A percentile compares a stretch with the other conserved stretches of the same genome.
Evolutionary conservation across 225 moss, liverwort and hornwort genomes (phyloP).

Genomic region (Straminergon stramineum): DNA sequence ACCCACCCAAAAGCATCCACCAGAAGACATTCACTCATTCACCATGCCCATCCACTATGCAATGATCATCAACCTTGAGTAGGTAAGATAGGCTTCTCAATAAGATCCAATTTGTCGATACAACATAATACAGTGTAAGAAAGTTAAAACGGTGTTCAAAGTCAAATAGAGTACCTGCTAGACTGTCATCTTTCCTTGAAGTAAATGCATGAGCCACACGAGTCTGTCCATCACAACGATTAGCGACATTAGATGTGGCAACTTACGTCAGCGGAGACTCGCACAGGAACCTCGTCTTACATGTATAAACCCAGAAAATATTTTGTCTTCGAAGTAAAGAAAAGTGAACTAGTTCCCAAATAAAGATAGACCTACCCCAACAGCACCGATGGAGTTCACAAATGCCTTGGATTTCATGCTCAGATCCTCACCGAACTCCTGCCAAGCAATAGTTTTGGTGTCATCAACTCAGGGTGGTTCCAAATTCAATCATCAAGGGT

Average conservation of each 20-base stretch:
- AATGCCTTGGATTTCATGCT: slow-evolving; percentile 80
- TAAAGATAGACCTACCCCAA: slow-evolving; percentile 47
- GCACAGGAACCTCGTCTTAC: not conserved
- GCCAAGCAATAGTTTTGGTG: not conserved
- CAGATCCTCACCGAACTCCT: slow-evolving; percentile 91
- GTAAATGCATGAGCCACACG: slow-evolving; percentile 68
- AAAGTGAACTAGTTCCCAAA: not conserved
- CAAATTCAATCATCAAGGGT: not conserved
- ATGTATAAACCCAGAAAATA: not conserved
- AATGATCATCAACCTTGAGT: not conserved
- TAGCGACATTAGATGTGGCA: not conserved
- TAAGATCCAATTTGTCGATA: not conserved
- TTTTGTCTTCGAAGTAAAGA: not conserved
- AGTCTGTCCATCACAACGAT: slow-evolving; percentile 40
- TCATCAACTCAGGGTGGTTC: not conserved
- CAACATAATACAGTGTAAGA: not conserved
- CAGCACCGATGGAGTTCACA: slow-evolving; percentile 69
- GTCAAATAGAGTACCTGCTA: slow-evolving; percentile 12
- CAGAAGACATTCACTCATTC: not conserved
- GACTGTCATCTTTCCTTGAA: slow-evolving; percentile 24
- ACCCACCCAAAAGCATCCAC: not conserved
- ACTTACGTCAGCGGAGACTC: not conserved
- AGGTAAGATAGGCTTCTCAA: not conserved
- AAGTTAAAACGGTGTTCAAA: not conserved
- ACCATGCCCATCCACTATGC: not conserved